Conservation (phyloP, 2,329 filamentous ascomycete genomes). For the Chlorencoelia australis region DNA sequence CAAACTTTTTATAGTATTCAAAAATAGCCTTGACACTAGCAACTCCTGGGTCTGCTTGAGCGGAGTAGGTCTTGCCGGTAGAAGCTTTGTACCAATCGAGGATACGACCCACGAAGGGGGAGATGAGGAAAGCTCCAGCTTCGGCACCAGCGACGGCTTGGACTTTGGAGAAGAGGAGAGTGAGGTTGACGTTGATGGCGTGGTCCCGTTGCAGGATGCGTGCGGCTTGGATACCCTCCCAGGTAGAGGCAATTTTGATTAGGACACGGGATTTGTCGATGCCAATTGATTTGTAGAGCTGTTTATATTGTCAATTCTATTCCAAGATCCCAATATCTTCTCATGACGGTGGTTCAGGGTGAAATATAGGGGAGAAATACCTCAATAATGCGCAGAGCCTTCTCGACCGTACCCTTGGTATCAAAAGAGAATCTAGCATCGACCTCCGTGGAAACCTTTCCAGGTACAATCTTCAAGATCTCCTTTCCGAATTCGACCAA, state of each 20-base stretch:
- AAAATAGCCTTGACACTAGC: conserved; percentile 87
- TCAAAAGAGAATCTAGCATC: conserved; percentile 95
- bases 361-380: conserved; percentile 40
- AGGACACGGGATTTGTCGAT: conserved; percentile 89
- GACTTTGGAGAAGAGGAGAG: conserved; percentile 91
- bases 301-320: conserved; percentile 8
- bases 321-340: background rate
- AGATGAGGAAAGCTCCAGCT: conserved; percentile 94
- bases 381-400: conserved; percentile 94
- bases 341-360: too few relatives aligned
- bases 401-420: conserved; percentile 81
- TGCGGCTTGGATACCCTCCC: conserved; percentile 98
- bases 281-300: conserved; percentile 92
- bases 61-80: conserved; percentile 85
- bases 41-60: conserved; percentile 92
- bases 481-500: conserved; percentile 97
- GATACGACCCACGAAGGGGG: conserved; percentile 97
- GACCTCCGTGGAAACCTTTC: conserved; percentile 98
- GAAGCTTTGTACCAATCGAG: conserved; percentile 98
- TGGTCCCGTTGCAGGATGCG: conserved; percentile 94
- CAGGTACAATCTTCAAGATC: conserved; percentile 93
- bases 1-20: conserved; percentile 99
- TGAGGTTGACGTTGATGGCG: conserved; percentile 97
- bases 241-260: conserved; percentile 99
- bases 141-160: conserved; percentile 96